Percentiles rank a stretch among this genome's conserved stretches.
Evolutionary conservation across 179 eudicot species (phyloP).

Genomic region (Vitellaria paradoxa): DNA sequence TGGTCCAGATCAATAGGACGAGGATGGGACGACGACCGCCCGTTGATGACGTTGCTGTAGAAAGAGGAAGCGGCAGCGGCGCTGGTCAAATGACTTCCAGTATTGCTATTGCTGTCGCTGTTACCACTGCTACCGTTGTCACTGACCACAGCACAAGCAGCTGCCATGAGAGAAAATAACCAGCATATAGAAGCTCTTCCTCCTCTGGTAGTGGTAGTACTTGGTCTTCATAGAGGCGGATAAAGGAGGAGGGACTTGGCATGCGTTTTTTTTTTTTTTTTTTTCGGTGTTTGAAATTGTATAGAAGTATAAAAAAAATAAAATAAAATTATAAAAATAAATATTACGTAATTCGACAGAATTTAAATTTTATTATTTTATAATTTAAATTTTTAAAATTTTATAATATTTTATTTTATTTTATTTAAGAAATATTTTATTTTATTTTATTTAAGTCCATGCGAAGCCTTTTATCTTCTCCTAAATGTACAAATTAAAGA

Average conservation of each 20-base stretch:
- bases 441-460: too few species aligned
- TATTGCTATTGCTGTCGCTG: neutral
- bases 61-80: neutral
- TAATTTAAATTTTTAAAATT: too few species aligned
- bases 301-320: too few species aligned
- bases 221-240: constrained; percentile 6
- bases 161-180: neutral
- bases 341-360: too few species aligned
- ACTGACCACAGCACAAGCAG: neutral
- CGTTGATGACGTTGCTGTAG: neutral
- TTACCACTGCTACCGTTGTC: neutral
- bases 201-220: neutral
- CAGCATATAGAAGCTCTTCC: neutral
- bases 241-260: neutral
- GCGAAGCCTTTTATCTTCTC: too few species aligned
- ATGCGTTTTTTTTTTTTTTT: neutral
- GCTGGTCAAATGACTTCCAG: neutral
- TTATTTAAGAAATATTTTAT: too few species aligned
- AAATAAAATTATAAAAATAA: too few species aligned
- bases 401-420: too few species aligned
- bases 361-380: too few species aligned
- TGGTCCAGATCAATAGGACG: neutral
- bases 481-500: too few species aligned
- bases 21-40: neutral
- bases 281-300: neutral